Percentiles rank a stretch among this genome's conserved stretches.
Conservation (phyloP, 768 basidiomycete species). For the Boletus speciosus region DNA sequence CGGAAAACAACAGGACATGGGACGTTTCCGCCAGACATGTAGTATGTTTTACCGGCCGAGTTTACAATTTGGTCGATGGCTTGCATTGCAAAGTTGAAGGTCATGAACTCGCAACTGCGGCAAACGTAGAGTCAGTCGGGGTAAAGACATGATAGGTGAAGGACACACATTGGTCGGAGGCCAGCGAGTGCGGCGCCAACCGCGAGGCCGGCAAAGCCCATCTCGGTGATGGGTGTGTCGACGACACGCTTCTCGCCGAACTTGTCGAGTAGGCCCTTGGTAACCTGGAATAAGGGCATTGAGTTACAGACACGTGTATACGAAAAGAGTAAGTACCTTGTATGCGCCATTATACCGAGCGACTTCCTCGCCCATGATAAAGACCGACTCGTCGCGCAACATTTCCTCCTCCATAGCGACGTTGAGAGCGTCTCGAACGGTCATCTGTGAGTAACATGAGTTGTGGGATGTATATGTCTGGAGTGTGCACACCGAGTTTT, state of each 20-base stretch:
- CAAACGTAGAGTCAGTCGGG: constrained; percentile 8
- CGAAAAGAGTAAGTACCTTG: constrained; percentile 52
- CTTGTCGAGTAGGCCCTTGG: constrained; percentile 98
- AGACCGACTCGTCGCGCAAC: constrained; percentile 92
- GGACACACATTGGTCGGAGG: constrained; percentile 80
- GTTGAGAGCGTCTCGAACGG: constrained; percentile 97
- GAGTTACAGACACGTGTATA: constrained; percentile 7
- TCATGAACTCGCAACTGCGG: constrained; percentile 97
- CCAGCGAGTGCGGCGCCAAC: constrained; percentile 94
- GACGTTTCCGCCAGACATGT: constrained; percentile 99
- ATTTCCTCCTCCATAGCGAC: constrained; percentile 99
- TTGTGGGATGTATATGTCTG: constrained; percentile 16
- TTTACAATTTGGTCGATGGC: constrained; percentile 99
- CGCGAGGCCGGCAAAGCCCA: constrained; percentile 97
- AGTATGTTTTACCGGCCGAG: constrained; percentile 99
- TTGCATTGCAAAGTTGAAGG: constrained; percentile 99
- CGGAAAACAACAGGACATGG: constrained; percentile 99
- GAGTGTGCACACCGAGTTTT: constrained; percentile 43
- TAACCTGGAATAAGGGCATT: constrained; percentile 55
- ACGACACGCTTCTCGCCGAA: constrained; percentile 98
- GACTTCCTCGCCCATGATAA: constrained; percentile 96
- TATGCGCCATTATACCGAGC: constrained; percentile 98
- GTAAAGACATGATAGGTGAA: not conserved
- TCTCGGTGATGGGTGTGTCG: constrained; percentile 95
- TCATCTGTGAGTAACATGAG: constrained; percentile 61